These are phyloP conservation scores for Zanthoxylum bungeanum DNA, from an alignment of 345 rosid species.

Conservation along the genomic window DNA sequence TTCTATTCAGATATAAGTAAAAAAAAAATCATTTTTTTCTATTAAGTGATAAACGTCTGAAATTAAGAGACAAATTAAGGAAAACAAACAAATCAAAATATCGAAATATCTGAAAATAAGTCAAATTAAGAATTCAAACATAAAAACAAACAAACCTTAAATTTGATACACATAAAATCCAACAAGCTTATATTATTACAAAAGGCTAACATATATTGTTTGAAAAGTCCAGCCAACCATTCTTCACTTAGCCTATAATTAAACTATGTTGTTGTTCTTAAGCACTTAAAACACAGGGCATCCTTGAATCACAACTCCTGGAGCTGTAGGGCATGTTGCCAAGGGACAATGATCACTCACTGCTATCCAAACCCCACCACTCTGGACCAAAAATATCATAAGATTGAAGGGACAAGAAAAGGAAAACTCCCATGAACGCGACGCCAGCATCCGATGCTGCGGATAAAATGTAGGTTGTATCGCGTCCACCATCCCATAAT, in stretches of 20 bases:
- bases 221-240: not conserved
- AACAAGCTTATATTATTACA: not conserved
- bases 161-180: not conserved
- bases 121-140: too few species aligned
- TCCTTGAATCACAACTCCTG: conserved; percentile 33
- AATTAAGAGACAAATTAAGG: too few species aligned
- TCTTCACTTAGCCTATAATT: not conserved
- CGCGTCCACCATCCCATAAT: conserved; percentile 54
- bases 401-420: conserved; percentile 32
- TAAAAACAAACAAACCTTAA: too few species aligned
- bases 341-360: conserved; percentile 48
- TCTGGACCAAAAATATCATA: conserved; percentile 30
- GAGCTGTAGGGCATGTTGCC: conserved; percentile 43
- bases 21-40: too few species aligned
- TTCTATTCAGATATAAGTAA: too few species aligned
- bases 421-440: conserved; percentile 44
- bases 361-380: conserved; percentile 49
- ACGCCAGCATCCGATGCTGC: conserved; percentile 60
- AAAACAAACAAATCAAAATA: too few species aligned
- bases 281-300: conserved; percentile 32
- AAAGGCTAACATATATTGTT: not conserved
- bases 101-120: too few species aligned
- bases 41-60: too few species aligned
- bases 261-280: not conserved
- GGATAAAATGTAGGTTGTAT: conserved; percentile 42